Conservation (phyloP, 2,329 filamentous ascomycete species). For the Epichloe glyceriae region DNA sequence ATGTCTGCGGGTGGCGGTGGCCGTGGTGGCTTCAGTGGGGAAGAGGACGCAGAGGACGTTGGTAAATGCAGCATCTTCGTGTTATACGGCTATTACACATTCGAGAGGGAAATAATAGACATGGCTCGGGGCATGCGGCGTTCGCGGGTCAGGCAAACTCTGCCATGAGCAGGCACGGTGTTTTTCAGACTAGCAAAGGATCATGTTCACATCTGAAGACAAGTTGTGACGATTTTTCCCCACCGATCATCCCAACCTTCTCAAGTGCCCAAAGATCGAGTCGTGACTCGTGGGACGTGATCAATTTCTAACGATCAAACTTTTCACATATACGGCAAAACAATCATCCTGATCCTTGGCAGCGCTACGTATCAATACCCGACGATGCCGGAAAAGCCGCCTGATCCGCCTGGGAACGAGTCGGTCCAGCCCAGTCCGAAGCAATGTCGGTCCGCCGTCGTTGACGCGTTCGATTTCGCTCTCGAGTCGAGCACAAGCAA, state of each 20-base stretch:
- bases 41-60: constrained; percentile 19
- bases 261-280: too few species aligned
- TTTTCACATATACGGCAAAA: too few species aligned
- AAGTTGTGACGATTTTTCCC: too few species aligned
- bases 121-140: background rate
- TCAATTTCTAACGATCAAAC: too few species aligned
- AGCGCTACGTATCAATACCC: too few species aligned
- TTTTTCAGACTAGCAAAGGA: background rate
- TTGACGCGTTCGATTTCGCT: constrained; percentile 70
- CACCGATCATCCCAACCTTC: too few species aligned
- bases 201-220: background rate
- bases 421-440: too few species aligned
- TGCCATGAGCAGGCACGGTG: background rate
- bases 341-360: too few species aligned
- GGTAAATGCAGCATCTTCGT: constrained; percentile 8
- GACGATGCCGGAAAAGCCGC: too few species aligned
- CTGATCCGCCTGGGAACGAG: too few species aligned
- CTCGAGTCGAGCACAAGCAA: constrained; percentile 50
- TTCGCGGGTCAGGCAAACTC: background rate
- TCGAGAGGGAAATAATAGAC: background rate
- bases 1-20: constrained; percentile 29
- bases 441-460: constrained; percentile 27
- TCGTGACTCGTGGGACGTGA: too few species aligned
- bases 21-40: constrained; percentile 17
- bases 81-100: background rate